Evolutionary conservation across 306 rosid species (phyloP), one percentile per base, ranked within the genome.

Genomic region (Senna siamea): DNA sequence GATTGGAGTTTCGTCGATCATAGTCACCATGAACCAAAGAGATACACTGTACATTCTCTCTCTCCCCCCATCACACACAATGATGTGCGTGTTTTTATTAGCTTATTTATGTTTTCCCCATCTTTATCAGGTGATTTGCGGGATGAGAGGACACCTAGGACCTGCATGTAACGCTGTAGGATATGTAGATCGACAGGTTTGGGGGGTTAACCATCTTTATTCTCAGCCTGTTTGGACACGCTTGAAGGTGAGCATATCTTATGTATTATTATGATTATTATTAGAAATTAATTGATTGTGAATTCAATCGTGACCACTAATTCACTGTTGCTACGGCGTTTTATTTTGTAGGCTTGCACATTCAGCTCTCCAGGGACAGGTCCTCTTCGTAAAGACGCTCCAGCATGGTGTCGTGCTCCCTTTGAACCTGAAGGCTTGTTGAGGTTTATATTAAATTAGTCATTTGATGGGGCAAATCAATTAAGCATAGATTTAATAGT

Each of bases 81-180:
- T 2, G 65, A 17, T 60, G 5, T 6, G 10, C 6, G 0, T 60
- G 18, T 32, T 4, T 40, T 41, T 19, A 0, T 71, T 14, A 0
- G 0, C 2, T 19, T 23, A 19, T 52, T 5, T 54, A 6, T 5
- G 1, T 6, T 55, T 18, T 38, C 35, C 7, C 26, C 7, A 66
- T 14, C 17, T 89, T 30, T 51, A 85, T 63, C 73, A 93, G 95
- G 96, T 93, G 4, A 62, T 48, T 34, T 90, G 98, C 80, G 97
- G 98, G 55, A 82, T 90, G 91, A 87, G 97, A 90, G 93, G 98
- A 66, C 89, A 90, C 74, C 46, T 93, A 30, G 93, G 97, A 2
- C 97, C 98, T 4, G 95, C 98, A 30, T 93, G 98, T 79, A 93
- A 93, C 60, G 97, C 97, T 1, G 97, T 90, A 18, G 96, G 98